Conservation (phyloP, 2,329 filamentous ascomycete genomes). For the Alternaria sp. region DNA sequence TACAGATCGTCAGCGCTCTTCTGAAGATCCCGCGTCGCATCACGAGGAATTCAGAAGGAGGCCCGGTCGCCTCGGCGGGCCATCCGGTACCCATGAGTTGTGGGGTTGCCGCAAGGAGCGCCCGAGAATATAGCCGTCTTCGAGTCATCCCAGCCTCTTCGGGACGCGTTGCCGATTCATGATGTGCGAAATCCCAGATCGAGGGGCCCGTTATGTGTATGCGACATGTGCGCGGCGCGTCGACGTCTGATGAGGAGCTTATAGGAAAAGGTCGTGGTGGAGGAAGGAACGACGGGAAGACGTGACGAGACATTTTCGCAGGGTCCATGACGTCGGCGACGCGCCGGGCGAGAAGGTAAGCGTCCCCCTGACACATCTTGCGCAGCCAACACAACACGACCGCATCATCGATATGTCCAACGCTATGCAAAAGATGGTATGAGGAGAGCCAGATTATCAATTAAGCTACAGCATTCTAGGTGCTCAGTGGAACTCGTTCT, state of each 20-base stretch:
- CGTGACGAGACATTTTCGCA: not conserved
- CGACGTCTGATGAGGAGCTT: not conserved
- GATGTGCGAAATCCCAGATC: not conserved
- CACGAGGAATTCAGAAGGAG: not conserved
- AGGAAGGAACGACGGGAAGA: not conserved
- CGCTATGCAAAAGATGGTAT: not conserved
- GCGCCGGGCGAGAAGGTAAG: not conserved
- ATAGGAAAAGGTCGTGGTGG: not conserved
- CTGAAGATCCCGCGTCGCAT: not conserved
- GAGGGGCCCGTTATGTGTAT: not conserved
- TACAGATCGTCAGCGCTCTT: not conserved
- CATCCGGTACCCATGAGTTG: not conserved
- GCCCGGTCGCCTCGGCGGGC: not conserved
- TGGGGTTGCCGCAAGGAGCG: not conserved
- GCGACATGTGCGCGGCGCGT: not conserved
- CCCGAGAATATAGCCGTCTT: not conserved
- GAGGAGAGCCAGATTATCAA: not conserved
- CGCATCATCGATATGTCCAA: not conserved
- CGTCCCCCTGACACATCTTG: not conserved
- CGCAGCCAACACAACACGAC: not conserved
- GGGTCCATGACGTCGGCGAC: not conserved
- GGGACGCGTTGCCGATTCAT: not conserved
- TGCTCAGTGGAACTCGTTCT: slow-evolving; percentile 29
- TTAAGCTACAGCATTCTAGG: not conserved
- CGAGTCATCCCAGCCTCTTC: not conserved